phyloP scores from a whole-genome alignment of 331 rosid genomes.

The Quercus lobata region DNA sequence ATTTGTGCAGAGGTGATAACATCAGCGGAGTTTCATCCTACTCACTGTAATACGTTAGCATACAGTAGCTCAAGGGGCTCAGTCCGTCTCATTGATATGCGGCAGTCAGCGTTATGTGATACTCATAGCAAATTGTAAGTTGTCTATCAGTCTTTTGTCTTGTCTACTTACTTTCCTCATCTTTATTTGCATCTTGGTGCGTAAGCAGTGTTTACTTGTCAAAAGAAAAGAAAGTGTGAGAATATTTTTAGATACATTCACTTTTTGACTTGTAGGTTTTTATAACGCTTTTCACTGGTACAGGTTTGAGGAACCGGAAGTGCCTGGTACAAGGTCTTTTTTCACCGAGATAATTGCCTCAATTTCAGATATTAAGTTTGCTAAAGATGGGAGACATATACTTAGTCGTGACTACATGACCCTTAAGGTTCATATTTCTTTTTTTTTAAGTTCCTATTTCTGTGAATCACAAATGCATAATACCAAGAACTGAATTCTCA shows the following conservation, averaged over 20 bases:
- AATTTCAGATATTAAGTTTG: conserved; percentile 64
- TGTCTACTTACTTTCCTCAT: background rate
- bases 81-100: conserved; percentile 58
- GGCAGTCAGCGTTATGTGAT: conserved; percentile 70
- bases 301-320: conserved; percentile 71
- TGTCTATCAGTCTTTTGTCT: background rate
- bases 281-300: conserved; percentile 8
- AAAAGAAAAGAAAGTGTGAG: background rate
- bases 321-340: conserved; percentile 56
- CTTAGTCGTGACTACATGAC: conserved; percentile 72
- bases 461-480: background rate
- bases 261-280: background rate
- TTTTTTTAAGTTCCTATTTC: background rate
- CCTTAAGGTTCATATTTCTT: conserved; percentile 48
- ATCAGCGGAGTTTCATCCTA: conserved; percentile 64
- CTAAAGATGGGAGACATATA: conserved; percentile 55
- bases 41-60: conserved; percentile 56
- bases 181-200: background rate
- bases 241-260: background rate
- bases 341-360: conserved; percentile 76
- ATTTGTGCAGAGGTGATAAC: conserved; percentile 61
- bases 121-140: conserved; percentile 59
- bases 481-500: background rate
- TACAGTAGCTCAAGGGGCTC: conserved; percentile 74
- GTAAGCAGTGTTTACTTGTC: background rate